Evolutionary conservation across 768 basidiomycete genomes (phyloP), one percentile per base, ranked within the genome.

Genomic region (Pulveroboletus sp.): DNA sequence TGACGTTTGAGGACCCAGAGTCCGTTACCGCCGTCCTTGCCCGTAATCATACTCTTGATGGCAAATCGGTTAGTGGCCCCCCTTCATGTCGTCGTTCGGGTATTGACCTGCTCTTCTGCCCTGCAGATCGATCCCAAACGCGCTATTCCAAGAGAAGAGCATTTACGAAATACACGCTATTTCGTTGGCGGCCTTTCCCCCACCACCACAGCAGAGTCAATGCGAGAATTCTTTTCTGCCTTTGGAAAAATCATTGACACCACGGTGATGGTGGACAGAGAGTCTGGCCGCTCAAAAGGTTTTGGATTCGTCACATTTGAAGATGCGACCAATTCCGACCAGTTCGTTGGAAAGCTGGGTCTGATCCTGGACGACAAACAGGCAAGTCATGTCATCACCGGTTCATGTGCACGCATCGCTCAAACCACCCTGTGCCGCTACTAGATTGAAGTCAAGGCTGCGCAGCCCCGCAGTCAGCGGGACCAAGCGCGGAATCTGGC

Each of bases 271-370:
- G 75, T 88, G 49, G 90, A 92, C 63, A 76, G 85, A 43, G 86
- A 90, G 47, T 80, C 84, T 11, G 78, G 77, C 5, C 73, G 86
- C 21, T 85, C 82, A 27, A 89, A 91, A 65, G 90, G 90, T 1
- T 92, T 92, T 56, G 90, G 88, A 1, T 92, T 92, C 52, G 84
- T 91, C 38, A 92, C 89, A 0, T 92, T 89, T 62, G 80, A 82
- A 53, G 82, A 86, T 52, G 77, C 76, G 33, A 68, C 69, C 6
- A 79, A 77, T 49, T 76, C 84, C 7, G 84, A 87, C 21, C 78
- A 80, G 51, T 78, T 86, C 10, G 78, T 91, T 35, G 81, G 79
- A 4, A 80, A 80, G 51, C 70, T 80, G n/a, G 83, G 81, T 13
- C 72, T 90, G 36, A 71, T 82, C 19, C 67, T 90, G 43, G 88